A percentile compares a stretch with the other conserved stretches of the same genome.
These are phyloP conservation scores for Thermothelomyces thermophilus DNA, from an alignment of 2,329 filamentous ascomycete species.

Conservation along the genomic window DNA sequence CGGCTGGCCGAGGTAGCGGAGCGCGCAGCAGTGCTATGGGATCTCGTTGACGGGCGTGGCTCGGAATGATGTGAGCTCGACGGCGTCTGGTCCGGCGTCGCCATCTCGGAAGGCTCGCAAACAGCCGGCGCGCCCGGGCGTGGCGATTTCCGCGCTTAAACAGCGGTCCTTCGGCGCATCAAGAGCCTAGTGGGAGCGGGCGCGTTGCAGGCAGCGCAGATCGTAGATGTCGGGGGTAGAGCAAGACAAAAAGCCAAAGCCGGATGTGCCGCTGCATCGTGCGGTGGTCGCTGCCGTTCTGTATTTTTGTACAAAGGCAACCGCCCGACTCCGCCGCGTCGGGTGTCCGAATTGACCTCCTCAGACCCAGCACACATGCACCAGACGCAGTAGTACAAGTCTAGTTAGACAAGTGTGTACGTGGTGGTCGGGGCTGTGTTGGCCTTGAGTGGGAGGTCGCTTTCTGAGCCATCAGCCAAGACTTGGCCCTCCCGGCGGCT, in stretches of 20 bases:
- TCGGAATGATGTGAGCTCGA: slow-evolving; percentile 21
- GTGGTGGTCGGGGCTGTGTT: slow-evolving; percentile 10
- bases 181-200: no score
- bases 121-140: not conserved
- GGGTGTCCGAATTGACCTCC: slow-evolving; percentile 6
- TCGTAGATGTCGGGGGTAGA: not conserved
- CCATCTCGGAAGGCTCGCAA: slow-evolving; percentile 14
- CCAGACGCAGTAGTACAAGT: no score
- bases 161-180: not conserved
- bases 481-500: slow-evolving; percentile 4
- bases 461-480: slow-evolving; percentile 7
- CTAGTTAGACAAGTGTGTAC: no score
- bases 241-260: not conserved
- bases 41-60: slow-evolving; percentile 16
- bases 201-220: not conserved
- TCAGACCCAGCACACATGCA: slow-evolving; percentile 4
- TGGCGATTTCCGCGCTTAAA: not conserved
- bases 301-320: not conserved
- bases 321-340: not conserved
- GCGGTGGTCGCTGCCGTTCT: not conserved
- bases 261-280: slow-evolving; percentile 12
- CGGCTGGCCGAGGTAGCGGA: slow-evolving; percentile 9
- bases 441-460: slow-evolving; percentile 11
- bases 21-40: slow-evolving; percentile 12
- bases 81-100: slow-evolving; percentile 15